Evolutionary conservation across 169 alveolate genomes (phyloP).

Genomic region (Plasmodium knowlesi): DNA sequence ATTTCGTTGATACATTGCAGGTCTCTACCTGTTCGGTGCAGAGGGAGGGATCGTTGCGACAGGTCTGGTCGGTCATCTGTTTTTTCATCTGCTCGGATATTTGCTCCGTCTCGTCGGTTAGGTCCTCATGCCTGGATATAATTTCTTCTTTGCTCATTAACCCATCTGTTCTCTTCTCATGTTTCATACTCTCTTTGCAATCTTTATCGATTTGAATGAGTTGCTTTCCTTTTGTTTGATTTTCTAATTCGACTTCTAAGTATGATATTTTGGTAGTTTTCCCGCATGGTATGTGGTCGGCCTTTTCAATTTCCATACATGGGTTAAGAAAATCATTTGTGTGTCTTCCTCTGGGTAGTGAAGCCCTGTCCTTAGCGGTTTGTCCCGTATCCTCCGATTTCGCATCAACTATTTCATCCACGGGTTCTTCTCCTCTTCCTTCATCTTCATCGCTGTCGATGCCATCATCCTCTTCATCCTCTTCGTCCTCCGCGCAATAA

Average conservation of each 20-base stretch:
- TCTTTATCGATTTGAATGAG: too few relatives aligned
- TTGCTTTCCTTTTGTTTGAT: background rate
- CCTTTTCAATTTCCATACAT: background rate
- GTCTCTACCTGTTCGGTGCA: background rate
- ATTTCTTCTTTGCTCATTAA: background rate
- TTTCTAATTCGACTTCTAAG: background rate
- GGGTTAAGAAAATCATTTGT: background rate
- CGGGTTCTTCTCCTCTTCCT: background rate
- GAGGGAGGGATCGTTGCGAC: too few relatives aligned
- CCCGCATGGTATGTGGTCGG: too few relatives aligned
- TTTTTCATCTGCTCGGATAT: too few relatives aligned
- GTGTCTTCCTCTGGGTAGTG: background rate
- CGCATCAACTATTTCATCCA: background rate
- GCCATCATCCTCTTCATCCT: background rate
- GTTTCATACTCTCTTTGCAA: background rate
- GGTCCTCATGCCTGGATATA: background rate
- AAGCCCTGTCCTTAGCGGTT: too few relatives aligned
- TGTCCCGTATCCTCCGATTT: too few relatives aligned
- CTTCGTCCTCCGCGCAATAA: background rate
- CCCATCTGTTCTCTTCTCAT: background rate
- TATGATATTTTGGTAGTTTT: too few relatives aligned
- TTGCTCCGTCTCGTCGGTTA: too few relatives aligned
- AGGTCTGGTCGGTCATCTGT: too few relatives aligned
- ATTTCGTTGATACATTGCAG: background rate
- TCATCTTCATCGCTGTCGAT: background rate